Conservation (phyloP, 2,329 filamentous ascomycete genomes). For the Oidium heveae region DNA sequence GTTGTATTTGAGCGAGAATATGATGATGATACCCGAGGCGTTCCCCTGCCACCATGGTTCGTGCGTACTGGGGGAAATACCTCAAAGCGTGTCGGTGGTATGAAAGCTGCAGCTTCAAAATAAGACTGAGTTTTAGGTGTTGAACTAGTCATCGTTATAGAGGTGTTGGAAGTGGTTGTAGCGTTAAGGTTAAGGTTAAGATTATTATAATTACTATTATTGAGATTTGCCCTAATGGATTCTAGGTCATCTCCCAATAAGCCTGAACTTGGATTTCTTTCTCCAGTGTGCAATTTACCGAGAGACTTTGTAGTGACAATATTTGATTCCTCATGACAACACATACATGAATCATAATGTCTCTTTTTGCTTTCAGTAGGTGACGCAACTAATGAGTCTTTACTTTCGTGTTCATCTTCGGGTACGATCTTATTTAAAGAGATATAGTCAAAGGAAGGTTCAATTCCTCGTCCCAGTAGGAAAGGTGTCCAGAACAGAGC, state of each 20-base stretch:
- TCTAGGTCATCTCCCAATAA: too few relatives aligned
- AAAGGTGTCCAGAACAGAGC: conserved; percentile 88
- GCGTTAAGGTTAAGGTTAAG: conserved; percentile 2
- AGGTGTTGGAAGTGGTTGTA: conserved; percentile 4
- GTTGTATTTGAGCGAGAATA: too few relatives aligned
- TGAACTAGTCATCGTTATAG: conserved; percentile 7
- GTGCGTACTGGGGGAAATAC: conserved; percentile 36
- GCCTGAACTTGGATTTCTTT: not conserved
- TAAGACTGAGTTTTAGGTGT: conserved; percentile 7
- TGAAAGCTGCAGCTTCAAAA: conserved; percentile 16
- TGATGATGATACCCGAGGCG: conserved; percentile 5
- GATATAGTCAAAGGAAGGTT: conserved; percentile 60
- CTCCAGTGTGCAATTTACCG: conserved; percentile 10
- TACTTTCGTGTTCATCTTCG: not conserved
- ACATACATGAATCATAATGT: not conserved
- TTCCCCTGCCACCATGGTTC: conserved; percentile 15
- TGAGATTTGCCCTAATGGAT: too few relatives aligned
- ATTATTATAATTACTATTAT: too few relatives aligned
- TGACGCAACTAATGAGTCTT: not conserved
- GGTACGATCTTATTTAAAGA: not conserved
- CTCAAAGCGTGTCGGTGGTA: conserved; percentile 49
- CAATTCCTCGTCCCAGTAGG: conserved; percentile 72
- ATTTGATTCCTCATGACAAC: conserved; percentile 4
- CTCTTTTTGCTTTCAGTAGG: not conserved
- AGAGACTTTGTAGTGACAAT: conserved; percentile 8